Base-by-base conservation (phyloP, 306 rosid species). In the Quercus robur region DNA sequence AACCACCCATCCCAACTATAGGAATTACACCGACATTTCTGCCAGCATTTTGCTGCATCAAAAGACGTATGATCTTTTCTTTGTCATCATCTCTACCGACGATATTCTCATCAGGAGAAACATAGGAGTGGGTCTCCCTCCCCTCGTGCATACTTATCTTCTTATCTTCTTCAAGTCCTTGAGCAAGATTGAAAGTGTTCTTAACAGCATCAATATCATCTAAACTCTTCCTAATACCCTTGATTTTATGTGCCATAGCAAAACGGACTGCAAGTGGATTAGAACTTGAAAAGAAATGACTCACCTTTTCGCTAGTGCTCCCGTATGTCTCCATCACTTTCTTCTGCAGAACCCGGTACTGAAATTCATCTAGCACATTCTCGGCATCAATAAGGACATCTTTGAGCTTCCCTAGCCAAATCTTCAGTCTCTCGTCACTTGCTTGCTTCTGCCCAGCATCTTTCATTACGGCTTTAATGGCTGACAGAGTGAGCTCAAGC, bases 1-100 rank as follows among this genome's bases (percentile, higher is more conserved):
- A 25, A 6, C 84, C 84, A 8, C 77, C 73, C 18, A 76, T 70
- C 15, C 86, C 86, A 15, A 75, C 78, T 6, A 83, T 79, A 15
- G 84, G 81, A 5, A 83, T 44, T 3, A 79, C 78, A 19, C 74
- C 51, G 46, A 70, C 71, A 21, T 38, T n/a, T 28, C 19, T 64
- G 5, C 26, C 44, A 62, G 7, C 56, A 71, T 20, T 17, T 20
- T 6, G 69, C 4, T 56, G 44, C 70, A 46, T 33, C 73, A 86
- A 70, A 74, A 62, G 80, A 23, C 56, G 3, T 10, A 79, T 23
- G 20, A 82, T 82, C 3, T 71, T 41, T 52, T 76, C 61, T 41
- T 52, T 76, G 12, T 85, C 86, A 12, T 18, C 18, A 5, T 73
- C 68, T 56, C 89, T 83, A 56, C 86, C 91, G 68, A 88, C 21